Evolutionary conservation across 2,329 filamentous ascomycete species (phyloP).

Genomic region (Colletotrichum acutatum): DNA sequence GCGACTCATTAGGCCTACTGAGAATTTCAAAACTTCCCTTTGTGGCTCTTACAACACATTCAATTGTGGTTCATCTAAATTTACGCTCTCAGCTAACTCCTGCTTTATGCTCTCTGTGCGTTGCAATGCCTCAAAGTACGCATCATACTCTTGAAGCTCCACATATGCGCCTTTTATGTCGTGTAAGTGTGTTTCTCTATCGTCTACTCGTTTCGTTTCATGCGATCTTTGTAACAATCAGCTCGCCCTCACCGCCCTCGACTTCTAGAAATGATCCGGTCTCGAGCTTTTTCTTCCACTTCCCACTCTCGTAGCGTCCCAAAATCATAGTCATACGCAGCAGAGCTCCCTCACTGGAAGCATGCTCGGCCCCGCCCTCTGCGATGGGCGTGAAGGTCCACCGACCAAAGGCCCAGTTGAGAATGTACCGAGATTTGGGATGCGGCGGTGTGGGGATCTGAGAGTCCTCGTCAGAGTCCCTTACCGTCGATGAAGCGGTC

Average conservation of each 20-base stretch:
- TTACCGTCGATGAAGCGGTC: conserved; percentile 57
- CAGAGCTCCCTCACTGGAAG: conserved; percentile 64
- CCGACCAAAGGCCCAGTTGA: conserved; percentile 97
- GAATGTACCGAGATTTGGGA: conserved; percentile 73
- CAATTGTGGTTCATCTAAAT: not conserved
- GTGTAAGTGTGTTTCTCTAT: conserved; percentile 33
- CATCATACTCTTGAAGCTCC: not conserved
- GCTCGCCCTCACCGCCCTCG: conserved; percentile 56
- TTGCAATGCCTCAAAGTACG: not conserved
- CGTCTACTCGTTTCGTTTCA: conserved; percentile 41
- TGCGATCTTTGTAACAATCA: conserved; percentile 64
- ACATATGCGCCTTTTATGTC: not conserved
- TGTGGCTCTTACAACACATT: not conserved
- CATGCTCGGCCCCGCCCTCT: conserved; percentile 58
- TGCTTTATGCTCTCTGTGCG: not conserved
- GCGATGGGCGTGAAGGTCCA: conserved; percentile 84
- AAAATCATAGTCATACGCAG: conserved; percentile 82
- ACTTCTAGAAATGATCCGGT: conserved; percentile 63
- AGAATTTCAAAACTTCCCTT: not conserved
- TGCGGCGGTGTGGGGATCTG: conserved; percentile 44
- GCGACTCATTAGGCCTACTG: too few species aligned
- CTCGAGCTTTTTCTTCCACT: conserved; percentile 81
- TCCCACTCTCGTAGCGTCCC: conserved; percentile 77
- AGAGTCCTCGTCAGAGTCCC: conserved; percentile 62
- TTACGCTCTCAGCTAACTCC: not conserved